Conservation (phyloP, 2,329 filamentous ascomycete species). For the Sporothrix schenckii region DNA sequence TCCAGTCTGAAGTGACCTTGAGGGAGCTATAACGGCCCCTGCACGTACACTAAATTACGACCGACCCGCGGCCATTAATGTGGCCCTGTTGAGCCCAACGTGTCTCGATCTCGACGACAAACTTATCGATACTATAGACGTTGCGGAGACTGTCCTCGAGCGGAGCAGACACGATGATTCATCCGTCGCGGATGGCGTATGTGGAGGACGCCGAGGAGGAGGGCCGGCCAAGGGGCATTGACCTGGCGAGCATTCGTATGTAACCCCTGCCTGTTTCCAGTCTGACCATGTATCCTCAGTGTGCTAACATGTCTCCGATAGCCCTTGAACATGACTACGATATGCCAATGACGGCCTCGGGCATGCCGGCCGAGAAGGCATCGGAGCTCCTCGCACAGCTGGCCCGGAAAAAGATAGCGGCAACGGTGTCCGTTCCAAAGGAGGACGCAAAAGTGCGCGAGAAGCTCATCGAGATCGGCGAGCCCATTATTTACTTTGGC, state of each 20-base stretch:
- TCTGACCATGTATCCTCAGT: not conserved
- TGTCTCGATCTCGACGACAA: slow-evolving; percentile 1
- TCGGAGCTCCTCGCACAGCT: slow-evolving; percentile 86
- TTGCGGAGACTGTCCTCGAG: slow-evolving; percentile 4
- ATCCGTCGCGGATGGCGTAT: slow-evolving; percentile 89
- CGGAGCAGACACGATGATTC: slow-evolving; percentile 58
- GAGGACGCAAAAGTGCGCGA: slow-evolving; percentile 85
- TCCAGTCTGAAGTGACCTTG: no score
- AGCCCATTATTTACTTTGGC: slow-evolving; percentile 92
- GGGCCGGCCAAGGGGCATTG: slow-evolving; percentile 53
- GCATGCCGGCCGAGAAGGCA: slow-evolving; percentile 76
- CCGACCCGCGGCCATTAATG: no score
- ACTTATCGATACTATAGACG: not conserved
- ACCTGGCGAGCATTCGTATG: slow-evolving; percentile 54
- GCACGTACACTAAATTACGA: not conserved
- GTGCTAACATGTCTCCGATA: slow-evolving; percentile 33
- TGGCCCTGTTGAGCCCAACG: not conserved
- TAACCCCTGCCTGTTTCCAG: slow-evolving; percentile 19
- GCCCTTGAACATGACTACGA: slow-evolving; percentile 80
- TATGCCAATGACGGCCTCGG: slow-evolving; percentile 65
- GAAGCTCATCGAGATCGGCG: slow-evolving; percentile 80
- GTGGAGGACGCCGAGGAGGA: slow-evolving; percentile 79
- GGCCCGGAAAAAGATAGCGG: slow-evolving; percentile 84
- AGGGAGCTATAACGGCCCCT: not conserved
- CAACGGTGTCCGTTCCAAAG: slow-evolving; percentile 85